Percentiles rank a stretch among this genome's conserved stretches.
Conservation (phyloP, 2,329 filamentous ascomycete species). For the Claviceps pusilla region DNA sequence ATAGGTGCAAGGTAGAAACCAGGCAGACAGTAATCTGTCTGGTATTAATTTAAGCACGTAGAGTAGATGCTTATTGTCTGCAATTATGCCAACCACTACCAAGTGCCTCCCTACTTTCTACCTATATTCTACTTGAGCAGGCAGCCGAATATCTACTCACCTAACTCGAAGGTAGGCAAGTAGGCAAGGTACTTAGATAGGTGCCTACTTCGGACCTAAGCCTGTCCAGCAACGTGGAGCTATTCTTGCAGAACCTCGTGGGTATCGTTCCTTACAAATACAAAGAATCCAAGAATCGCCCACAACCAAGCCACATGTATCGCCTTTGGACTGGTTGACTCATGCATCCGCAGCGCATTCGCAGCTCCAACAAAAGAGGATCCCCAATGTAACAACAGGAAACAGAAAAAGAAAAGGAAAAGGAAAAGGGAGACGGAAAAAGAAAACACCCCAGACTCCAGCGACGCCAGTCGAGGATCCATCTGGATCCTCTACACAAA, state of each 20-base stretch:
- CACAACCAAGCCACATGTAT: not conserved
- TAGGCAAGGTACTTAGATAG: too few relatives aligned
- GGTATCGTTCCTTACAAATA: slow-evolving; percentile 6
- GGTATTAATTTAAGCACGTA: too few relatives aligned
- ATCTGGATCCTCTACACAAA: not conserved
- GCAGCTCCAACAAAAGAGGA: not conserved
- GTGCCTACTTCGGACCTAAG: too few relatives aligned
- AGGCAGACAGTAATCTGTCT: too few relatives aligned
- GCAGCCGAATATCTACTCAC: too few relatives aligned
- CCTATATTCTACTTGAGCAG: too few relatives aligned
- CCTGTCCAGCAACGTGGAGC: not conserved
- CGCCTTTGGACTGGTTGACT: not conserved
- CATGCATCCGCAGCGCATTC: not conserved
- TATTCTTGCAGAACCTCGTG: slow-evolving; percentile 3
- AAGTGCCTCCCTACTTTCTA: too few relatives aligned
- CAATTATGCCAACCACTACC: too few relatives aligned
- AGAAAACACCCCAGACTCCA: not conserved
- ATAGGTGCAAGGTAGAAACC: too few relatives aligned
- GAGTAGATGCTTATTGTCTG: too few relatives aligned
- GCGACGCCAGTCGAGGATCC: slow-evolving; percentile 1
- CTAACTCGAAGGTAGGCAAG: too few relatives aligned
- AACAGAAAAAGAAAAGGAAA: not conserved
- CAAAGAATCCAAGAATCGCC: slow-evolving; percentile 1
- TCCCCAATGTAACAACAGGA: too few relatives aligned
- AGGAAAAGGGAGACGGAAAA: not conserved